Evolutionary conservation across 495 filamentous ascomycete genomes (phyloP).

Genomic region (Polyplosphaeria fusca): DNA sequence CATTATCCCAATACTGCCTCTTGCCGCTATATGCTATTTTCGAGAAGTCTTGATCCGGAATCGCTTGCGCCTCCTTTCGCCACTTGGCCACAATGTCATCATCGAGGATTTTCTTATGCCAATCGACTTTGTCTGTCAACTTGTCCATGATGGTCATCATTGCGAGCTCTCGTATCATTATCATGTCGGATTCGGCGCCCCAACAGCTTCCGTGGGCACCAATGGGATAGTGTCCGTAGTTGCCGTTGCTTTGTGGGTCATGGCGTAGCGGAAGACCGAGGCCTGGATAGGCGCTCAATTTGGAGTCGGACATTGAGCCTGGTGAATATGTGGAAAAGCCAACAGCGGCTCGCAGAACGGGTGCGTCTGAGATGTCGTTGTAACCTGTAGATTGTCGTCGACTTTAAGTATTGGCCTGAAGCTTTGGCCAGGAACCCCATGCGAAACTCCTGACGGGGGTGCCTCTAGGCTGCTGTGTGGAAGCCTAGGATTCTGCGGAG

Average conservation of each 20-base stretch:
- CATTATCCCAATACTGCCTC: conserved; percentile 5
- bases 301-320: not conserved
- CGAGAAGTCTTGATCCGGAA: conserved; percentile 12
- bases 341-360: too few species aligned
- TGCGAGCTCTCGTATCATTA: conserved; percentile 14
- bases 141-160: conserved; percentile 40
- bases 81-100: conserved; percentile 44
- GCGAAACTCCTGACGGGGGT: too few species aligned
- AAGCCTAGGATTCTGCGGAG: too few species aligned
- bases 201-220: conserved; percentile 17
- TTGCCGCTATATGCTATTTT: conserved; percentile 14
- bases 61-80: conserved; percentile 39
- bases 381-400: too few species aligned
- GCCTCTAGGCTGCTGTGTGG: too few species aligned
- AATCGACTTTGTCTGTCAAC: conserved; percentile 50
- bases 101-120: conserved; percentile 56
- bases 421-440: too few species aligned
- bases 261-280: conserved; percentile 6
- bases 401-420: too few species aligned
- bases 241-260: not conserved
- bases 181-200: conserved; percentile 7
- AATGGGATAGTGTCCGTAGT: conserved; percentile 14
- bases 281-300: conserved; percentile 1
- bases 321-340: too few species aligned
- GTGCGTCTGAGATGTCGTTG: too few species aligned